Evolutionary conservation across 257 asterid genomes (phyloP).

Genomic region (Striga asiatica): DNA sequence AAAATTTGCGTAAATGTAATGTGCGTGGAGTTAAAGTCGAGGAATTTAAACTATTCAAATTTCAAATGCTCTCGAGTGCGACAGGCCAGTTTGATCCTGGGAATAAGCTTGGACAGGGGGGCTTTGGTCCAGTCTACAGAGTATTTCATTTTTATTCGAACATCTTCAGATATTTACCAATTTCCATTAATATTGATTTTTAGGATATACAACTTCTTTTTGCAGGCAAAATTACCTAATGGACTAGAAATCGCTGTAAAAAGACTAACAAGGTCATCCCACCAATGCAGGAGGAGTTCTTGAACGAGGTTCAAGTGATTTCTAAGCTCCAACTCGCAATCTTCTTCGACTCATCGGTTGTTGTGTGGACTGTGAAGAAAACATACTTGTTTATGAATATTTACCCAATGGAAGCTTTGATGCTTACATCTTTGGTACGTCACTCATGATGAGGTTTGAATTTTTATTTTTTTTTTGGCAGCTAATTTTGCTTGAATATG

Average conservation of each 20-base stretch:
- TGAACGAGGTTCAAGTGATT: constrained; percentile 34
- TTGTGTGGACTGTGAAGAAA: background rate
- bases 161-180: too few species aligned
- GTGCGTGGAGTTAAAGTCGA: constrained; percentile 10
- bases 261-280: constrained; percentile 24
- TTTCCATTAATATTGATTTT: background rate
- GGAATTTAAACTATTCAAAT: constrained; percentile 13
- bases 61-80: constrained; percentile 14
- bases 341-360: constrained; percentile 36
- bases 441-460: background rate
- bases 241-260: constrained; percentile 37
- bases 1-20: background rate
- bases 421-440: background rate
- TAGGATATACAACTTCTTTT: background rate
- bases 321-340: constrained; percentile 32
- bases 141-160: constrained; percentile 9
- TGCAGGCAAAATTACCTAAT: constrained; percentile 25
- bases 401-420: background rate
- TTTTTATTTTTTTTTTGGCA: too few species aligned
- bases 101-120: constrained; percentile 24
- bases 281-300: constrained; percentile 40
- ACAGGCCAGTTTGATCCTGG: constrained; percentile 1
- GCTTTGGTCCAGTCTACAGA: constrained; percentile 25
- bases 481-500: too few species aligned
- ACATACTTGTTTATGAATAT: background rate